Conservation (phyloP, 306 rosid species). For the Chamaecrista fasciculata region DNA sequence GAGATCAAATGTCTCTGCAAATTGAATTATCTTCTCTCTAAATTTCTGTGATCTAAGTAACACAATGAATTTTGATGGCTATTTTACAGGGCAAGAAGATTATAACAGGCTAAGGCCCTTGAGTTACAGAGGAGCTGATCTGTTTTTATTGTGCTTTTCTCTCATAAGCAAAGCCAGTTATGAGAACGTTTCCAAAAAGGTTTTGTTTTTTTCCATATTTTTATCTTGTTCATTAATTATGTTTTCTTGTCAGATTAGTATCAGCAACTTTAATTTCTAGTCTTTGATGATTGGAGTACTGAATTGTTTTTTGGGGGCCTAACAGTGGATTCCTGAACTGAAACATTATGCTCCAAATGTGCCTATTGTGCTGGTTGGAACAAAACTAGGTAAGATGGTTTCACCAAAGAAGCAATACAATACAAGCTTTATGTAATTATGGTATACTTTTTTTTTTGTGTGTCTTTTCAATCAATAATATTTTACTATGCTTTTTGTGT, state of each 20-base stretch:
- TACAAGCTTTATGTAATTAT: not conserved
- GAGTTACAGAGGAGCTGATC: conserved; percentile 97
- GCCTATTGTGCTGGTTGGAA: conserved; percentile 73
- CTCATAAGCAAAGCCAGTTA: conserved; percentile 89
- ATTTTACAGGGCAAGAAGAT: conserved; percentile 81
- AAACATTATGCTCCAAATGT: conserved; percentile 76
- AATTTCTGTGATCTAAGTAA: no score
- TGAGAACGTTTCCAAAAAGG: conserved; percentile 92
- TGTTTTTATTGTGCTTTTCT: conserved; percentile 85
- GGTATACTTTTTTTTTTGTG: not conserved
- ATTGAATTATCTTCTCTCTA: not conserved
- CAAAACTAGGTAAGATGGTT: conserved; percentile 61
- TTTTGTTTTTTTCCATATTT: not conserved
- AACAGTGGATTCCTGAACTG: conserved; percentile 77
- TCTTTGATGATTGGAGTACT: conserved; percentile 14
- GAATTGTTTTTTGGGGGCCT: conserved; percentile 18
- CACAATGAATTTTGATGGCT: no score
- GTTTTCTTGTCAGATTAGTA: conserved; percentile 2
- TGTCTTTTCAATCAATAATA: no score
- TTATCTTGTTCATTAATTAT: no score
- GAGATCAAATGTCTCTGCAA: not conserved
- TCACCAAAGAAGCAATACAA: conserved; percentile 1
- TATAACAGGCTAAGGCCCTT: conserved; percentile 94
- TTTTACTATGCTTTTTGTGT: not conserved
- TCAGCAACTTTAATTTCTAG: not conserved